Evolutionary conservation across 768 basidiomycete genomes (phyloP).

Genomic region (Tulasnella sp.): DNA sequence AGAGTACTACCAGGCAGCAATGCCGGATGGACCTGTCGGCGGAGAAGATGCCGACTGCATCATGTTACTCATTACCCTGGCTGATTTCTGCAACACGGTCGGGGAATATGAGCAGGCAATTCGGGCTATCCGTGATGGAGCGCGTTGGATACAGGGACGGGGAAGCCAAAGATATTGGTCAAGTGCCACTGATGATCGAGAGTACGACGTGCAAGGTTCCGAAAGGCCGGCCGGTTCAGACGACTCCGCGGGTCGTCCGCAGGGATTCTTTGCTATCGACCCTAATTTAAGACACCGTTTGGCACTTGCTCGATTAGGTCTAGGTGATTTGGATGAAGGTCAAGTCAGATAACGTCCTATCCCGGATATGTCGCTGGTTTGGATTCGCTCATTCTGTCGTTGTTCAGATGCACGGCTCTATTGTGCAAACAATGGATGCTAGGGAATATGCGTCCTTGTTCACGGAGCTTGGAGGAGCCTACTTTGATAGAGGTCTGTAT

Average conservation of each 20-base stretch:
- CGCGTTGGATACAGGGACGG: conserved; percentile 86
- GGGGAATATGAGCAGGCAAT: conserved; percentile 59
- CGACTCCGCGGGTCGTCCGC: conserved; percentile 22
- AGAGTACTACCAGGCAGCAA: conserved; percentile 45
- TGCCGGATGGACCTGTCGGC: conserved; percentile 34
- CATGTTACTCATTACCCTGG: conserved; percentile 65
- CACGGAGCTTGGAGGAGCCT: conserved; percentile 75
- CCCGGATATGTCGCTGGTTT: background rate
- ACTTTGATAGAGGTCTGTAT: conserved; percentile 64
- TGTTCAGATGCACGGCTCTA: conserved; percentile 58
- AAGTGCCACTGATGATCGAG: conserved; percentile 71
- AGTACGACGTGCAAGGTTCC: conserved; percentile 49
- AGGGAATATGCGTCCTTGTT: conserved; percentile 69
- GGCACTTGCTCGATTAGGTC: conserved; percentile 68
- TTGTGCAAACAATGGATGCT: conserved; percentile 60
- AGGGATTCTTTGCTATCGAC: conserved; percentile 52
- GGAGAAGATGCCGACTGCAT: conserved; percentile 38
- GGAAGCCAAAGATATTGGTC: conserved; percentile 63
- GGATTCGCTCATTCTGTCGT: background rate
- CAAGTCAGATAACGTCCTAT: conserved; percentile 37
- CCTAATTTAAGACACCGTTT: conserved; percentile 73
- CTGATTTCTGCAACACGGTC: conserved; percentile 69
- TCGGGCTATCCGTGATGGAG: conserved; percentile 58
- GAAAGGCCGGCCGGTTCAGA: conserved; percentile 9
- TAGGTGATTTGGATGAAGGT: conserved; percentile 71